Conservation (phyloP, 257 asterid genomes). For the Leptodermis oblonga region DNA sequence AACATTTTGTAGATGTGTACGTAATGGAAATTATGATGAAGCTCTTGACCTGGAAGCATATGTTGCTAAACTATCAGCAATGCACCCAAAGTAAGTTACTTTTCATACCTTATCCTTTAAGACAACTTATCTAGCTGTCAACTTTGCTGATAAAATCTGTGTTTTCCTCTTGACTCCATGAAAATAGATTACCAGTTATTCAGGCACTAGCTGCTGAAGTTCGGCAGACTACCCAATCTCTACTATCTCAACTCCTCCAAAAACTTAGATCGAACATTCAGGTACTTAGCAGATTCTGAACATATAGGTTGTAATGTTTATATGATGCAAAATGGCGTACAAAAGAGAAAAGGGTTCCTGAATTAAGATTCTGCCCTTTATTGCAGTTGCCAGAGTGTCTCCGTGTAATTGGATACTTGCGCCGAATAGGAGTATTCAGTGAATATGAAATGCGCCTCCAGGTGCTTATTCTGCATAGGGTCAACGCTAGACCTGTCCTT, state of each 20-base stretch:
- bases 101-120: constrained; percentile 18
- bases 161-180: constrained; percentile 13
- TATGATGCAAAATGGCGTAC: constrained; percentile 11
- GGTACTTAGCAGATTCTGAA: constrained; percentile 36
- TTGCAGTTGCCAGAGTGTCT: constrained; percentile 95
- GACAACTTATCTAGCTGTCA: constrained; percentile 20
- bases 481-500: background rate
- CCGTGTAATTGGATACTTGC: constrained; percentile 89
- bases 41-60: constrained; percentile 96
- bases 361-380: constrained; percentile 12
- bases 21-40: constrained; percentile 96
- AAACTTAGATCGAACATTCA: constrained; percentile 95
- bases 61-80: constrained; percentile 79
- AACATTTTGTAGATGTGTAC: constrained; percentile 63
- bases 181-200: constrained; percentile 81
- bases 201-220: constrained; percentile 95
- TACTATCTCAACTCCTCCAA: constrained; percentile 92
- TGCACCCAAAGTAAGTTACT: constrained; percentile 92
- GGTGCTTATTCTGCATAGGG: constrained; percentile 34
- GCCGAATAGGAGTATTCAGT: constrained; percentile 91
- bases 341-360: constrained; percentile 5
- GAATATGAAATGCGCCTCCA: constrained; percentile 97
- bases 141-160: background rate
- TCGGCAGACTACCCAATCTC: constrained; percentile 89
- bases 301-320: background rate